These are phyloP conservation scores for Fraxinus sp. DNA, from an alignment of 305 asterid genomes.

Conservation along the genomic window DNA sequence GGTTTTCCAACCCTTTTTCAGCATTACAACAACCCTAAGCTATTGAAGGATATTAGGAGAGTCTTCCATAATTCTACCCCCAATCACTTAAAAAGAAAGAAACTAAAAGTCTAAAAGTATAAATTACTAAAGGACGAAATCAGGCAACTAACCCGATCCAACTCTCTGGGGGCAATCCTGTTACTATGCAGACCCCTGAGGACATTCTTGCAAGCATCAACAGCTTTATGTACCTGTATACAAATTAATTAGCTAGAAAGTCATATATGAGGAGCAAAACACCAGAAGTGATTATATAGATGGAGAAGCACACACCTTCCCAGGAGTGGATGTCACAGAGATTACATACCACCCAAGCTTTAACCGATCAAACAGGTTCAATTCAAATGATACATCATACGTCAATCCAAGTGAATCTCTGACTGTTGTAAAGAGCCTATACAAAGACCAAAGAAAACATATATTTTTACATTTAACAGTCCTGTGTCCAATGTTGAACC, in stretches of 20 bases:
- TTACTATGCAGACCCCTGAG: slow-evolving; percentile 79
- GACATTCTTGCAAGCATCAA: slow-evolving; percentile 98
- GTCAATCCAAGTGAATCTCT: slow-evolving; percentile 98
- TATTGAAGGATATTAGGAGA: neutral
- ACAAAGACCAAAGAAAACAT: slow-evolving; percentile 5
- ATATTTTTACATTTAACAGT: slow-evolving; percentile 12
- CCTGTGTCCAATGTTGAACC: neutral
- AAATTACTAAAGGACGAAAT: neutral
- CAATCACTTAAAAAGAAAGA: neutral
- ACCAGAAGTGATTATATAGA: slow-evolving; percentile 5
- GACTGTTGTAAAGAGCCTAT: slow-evolving; percentile 93
- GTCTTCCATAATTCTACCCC: neutral
- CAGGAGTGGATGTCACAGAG: slow-evolving; percentile 97
- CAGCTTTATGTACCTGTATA: slow-evolving; percentile 94
- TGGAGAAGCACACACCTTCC: slow-evolving; percentile 55
- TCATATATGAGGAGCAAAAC: slow-evolving; percentile 13
- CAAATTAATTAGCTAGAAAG: slow-evolving; percentile 17
- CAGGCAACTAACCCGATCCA: slow-evolving; percentile 81
- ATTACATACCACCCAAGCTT: slow-evolving; percentile 96
- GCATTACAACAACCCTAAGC: neutral
- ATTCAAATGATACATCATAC: slow-evolving; percentile 93
- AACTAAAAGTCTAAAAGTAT: neutral
- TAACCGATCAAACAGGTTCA: slow-evolving; percentile 93
- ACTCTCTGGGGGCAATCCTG: slow-evolving; percentile 80
- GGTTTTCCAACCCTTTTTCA: neutral